Percentiles rank a stretch among this genome's conserved stretches.
These are phyloP conservation scores for Euphrasia confusa DNA, from an alignment of 257 asterid species.

Conservation along the genomic window DNA sequence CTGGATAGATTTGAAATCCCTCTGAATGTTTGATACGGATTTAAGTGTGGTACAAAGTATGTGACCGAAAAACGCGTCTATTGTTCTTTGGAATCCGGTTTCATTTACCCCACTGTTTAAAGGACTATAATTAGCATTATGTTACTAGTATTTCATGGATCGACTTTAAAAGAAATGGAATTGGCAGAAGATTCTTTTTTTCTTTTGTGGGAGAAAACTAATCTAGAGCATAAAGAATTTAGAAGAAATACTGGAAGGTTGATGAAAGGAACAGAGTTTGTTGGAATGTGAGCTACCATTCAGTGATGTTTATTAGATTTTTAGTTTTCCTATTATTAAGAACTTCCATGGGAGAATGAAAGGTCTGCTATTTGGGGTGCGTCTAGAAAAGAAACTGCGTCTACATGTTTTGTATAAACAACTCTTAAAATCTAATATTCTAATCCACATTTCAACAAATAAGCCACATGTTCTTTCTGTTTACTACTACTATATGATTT, in stretches of 20 bases:
- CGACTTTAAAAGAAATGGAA: slow-evolving; percentile 2
- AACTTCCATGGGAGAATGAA: not conserved
- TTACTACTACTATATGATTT: not conserved
- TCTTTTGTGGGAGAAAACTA: slow-evolving; percentile 2
- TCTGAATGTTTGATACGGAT: not conserved
- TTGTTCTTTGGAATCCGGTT: no score
- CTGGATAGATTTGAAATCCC: not conserved
- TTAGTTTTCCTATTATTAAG: not conserved
- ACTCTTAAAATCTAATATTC: not conserved
- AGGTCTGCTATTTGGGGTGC: slow-evolving; percentile 9
- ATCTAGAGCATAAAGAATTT: not conserved
- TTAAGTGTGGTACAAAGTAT: not conserved
- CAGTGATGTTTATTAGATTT: not conserved
- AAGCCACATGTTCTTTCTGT: not conserved
- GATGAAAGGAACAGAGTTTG: not conserved
- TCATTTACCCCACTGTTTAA: not conserved
- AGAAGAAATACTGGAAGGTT: not conserved
- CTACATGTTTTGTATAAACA: not conserved
- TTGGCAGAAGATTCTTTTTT: not conserved
- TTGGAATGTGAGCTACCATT: not conserved
- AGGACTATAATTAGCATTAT: not conserved
- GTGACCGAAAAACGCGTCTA: not conserved
- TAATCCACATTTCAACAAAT: not conserved
- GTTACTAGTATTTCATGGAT: not conserved
- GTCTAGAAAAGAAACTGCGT: not conserved